Evolutionary conservation across 208 protist species (phyloP).

Genomic region (Blastocrithidia nonstop): DNA sequence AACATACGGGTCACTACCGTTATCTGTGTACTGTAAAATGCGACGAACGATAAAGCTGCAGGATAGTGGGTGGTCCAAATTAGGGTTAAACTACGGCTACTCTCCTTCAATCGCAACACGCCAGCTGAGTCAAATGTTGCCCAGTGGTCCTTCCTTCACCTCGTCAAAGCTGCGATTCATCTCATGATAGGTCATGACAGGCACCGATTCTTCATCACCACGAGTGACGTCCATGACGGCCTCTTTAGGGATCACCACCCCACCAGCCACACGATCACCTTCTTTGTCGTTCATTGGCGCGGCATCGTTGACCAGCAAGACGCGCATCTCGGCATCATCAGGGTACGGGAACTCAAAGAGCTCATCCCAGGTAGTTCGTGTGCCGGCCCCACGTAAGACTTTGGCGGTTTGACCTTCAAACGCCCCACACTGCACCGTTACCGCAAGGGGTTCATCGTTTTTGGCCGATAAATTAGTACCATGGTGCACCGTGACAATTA

Average conservation of each 20-base stretch:
- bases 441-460: slow-evolving; percentile 47
- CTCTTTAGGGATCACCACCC: slow-evolving; percentile 46
- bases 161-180: slow-evolving; percentile 33
- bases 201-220: slow-evolving; percentile 62
- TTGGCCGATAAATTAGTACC: slow-evolving; percentile 47
- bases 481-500: slow-evolving; percentile 80
- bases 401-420: slow-evolving; percentile 81
- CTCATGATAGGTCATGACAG: slow-evolving; percentile 41
- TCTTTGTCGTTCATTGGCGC: slow-evolving; percentile 28
- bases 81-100: slow-evolving; percentile 31
- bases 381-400: slow-evolving; percentile 47
- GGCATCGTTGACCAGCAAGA: slow-evolving; percentile 67
- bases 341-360: slow-evolving; percentile 83
- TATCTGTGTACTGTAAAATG: slow-evolving; percentile 84
- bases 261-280: slow-evolving; percentile 53
- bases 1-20: slow-evolving; percentile 41
- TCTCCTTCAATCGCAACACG: slow-evolving; percentile 57
- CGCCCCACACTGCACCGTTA: slow-evolving; percentile 74
- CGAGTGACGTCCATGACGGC: slow-evolving; percentile 40
- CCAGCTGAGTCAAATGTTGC: slow-evolving; percentile 66
- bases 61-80: slow-evolving; percentile 42
- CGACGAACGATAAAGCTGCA: slow-evolving; percentile 69
- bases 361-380: slow-evolving; percentile 68
- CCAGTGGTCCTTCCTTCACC: slow-evolving; percentile 42
- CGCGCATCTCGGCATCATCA: slow-evolving; percentile 62